Conservation (phyloP, 305 asterid species). For the Striga hermonthica region DNA sequence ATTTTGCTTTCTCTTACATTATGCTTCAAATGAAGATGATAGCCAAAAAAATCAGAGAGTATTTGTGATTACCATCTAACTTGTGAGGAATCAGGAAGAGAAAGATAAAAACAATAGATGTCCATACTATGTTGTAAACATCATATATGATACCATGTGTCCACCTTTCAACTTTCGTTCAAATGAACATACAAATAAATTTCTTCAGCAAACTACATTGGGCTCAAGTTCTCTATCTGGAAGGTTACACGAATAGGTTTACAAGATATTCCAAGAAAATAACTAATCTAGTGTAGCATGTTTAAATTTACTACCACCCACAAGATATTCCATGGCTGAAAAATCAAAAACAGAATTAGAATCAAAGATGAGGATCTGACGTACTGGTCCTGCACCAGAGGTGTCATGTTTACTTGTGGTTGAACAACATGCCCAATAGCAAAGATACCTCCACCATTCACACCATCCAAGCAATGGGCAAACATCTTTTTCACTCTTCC, state of each 20-base stretch:
- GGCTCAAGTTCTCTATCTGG: conserved; percentile 23
- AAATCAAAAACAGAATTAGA: conserved; percentile 23
- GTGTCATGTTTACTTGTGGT: conserved; percentile 91
- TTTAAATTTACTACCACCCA: conserved; percentile 28
- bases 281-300: conserved; percentile 23
- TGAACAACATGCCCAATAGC: conserved; percentile 99
- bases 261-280: conserved; percentile 18
- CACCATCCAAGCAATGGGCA: conserved; percentile 98
- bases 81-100: conserved; percentile 17
- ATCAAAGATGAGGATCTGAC: conserved; percentile 38
- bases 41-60: no score
- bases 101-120: conserved; percentile 5
- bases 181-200: conserved; percentile 1
- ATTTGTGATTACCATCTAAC: no score
- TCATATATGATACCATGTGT: conserved; percentile 15
- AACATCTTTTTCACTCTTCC: conserved; percentile 93
- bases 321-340: conserved; percentile 21
- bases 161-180: conserved; percentile 2
- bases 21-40: no score
- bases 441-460: conserved; percentile 97
- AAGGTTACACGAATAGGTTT: conserved; percentile 21
- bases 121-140: conserved; percentile 14
- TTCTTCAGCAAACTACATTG: conserved; percentile 19
- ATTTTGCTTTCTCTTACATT: no score
- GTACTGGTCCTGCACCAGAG: conserved; percentile 79